These are phyloP conservation scores for Diddensiella transvaalensis DNA, from an alignment of 805 yeast genomes.

Conservation along the genomic window DNA sequence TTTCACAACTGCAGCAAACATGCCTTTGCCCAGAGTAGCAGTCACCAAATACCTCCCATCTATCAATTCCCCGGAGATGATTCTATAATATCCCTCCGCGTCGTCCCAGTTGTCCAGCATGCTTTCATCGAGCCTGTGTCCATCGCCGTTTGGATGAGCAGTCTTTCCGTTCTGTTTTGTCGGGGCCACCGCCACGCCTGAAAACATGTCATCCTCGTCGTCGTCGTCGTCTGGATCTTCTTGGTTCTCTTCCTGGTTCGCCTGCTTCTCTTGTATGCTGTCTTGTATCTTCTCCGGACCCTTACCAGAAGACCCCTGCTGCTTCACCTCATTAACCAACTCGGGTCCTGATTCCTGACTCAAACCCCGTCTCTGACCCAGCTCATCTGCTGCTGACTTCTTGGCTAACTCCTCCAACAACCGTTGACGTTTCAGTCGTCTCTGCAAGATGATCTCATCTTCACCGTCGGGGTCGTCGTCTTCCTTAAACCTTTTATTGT, in stretches of 20 bases:
- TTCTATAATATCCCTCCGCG: conserved; percentile 33
- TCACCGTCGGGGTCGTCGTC: no score
- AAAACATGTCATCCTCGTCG: conserved; percentile 30
- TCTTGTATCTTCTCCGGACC: not conserved
- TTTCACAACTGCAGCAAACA: conserved; percentile 34
- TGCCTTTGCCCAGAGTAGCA: conserved; percentile 33
- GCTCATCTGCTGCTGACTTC: not conserved
- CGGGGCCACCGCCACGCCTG: no score
- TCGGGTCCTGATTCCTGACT: conserved; percentile 5
- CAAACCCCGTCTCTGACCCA: not conserved
- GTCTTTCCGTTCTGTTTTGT: not conserved
- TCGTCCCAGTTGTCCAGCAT: conserved; percentile 35
- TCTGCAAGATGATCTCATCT: conserved; percentile 23
- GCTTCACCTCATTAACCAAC: conserved; percentile 4
- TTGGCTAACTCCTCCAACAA: conserved; percentile 14
- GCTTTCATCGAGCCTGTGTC: conserved; percentile 20
- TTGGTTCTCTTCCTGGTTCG: not conserved
- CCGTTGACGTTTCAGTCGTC: conserved; percentile 22
- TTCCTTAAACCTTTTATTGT: no score
- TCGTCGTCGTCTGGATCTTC: conserved; percentile 10
- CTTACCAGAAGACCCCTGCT: no score
- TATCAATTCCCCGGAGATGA: conserved; percentile 34
- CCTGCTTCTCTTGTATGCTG: not conserved
- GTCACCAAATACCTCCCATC: conserved; percentile 29
- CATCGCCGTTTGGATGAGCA: not conserved